A percentile compares a stretch with the other conserved stretches of the same genome.
Conservation (phyloP, 202 grass and related monocot species). For the Musa balbisiana region DNA sequence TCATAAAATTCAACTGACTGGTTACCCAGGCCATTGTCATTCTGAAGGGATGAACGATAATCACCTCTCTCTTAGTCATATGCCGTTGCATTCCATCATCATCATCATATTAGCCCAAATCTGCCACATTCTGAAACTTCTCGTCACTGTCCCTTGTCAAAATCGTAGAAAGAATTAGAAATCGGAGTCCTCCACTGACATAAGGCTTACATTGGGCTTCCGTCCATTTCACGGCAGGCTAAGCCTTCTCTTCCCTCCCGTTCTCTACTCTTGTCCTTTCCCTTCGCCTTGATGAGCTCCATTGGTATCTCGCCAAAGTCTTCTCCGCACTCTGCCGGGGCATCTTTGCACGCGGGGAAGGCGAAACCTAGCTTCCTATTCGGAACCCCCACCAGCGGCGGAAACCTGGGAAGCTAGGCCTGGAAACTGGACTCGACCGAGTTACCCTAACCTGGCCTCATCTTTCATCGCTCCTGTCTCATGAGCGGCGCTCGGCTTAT, state of each 20-base stretch:
- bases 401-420: constrained; percentile 16
- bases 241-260: constrained; percentile 6
- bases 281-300: constrained; percentile 41
- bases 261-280: constrained; percentile 26
- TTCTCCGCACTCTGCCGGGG: constrained; percentile 39
- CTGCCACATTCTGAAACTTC: constrained; percentile 70
- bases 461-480: constrained; percentile 4
- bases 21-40: no score
- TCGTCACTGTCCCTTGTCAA: constrained; percentile 60
- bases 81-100: constrained; percentile 79
- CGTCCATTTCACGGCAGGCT: neutral
- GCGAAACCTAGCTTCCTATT: constrained; percentile 11
- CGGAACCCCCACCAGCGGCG: neutral
- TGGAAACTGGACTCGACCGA: constrained; percentile 10
- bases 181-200: constrained; percentile 80
- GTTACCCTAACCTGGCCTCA: constrained; percentile 11
- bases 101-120: constrained; percentile 83
- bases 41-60: constrained; percentile 33
- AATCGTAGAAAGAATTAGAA: constrained; percentile 97
- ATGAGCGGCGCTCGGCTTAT: neutral
- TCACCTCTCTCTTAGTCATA: constrained; percentile 48
- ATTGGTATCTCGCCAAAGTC: constrained; percentile 73
- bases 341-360: constrained; percentile 25
- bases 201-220: constrained; percentile 46
- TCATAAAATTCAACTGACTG: no score